Percentiles rank a stretch among this genome's conserved stretches.
Evolutionary conservation across 495 filamentous ascomycete species (phyloP).

Genomic region (Poronia punctata): DNA sequence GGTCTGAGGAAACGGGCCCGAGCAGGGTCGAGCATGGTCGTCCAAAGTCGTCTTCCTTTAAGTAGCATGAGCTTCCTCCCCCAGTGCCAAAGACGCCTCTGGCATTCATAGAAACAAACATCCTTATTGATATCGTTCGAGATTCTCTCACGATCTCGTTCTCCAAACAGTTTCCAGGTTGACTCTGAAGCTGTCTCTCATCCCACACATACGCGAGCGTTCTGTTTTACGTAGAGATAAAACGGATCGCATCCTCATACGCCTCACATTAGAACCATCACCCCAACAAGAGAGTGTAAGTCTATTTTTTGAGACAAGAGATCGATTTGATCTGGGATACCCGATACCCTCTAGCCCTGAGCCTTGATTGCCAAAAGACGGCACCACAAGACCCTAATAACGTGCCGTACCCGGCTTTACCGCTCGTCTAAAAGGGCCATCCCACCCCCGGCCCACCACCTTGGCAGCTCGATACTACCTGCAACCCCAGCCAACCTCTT

Average conservation of each 20-base stretch:
- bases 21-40: too few relatives aligned
- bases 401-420: conserved; percentile 14
- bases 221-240: conserved; percentile 26
- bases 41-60: conserved; percentile 5
- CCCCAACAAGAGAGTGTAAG: conserved; percentile 21
- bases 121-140: conserved; percentile 13
- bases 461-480: conserved; percentile 7
- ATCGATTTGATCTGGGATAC: too few relatives aligned
- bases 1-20: conserved; percentile 10
- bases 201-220: too few relatives aligned
- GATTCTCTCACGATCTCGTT: conserved; percentile 22
- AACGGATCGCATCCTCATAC: conserved; percentile 11
- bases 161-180: conserved; percentile 13
- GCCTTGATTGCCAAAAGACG: too few relatives aligned
- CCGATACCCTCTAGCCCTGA: too few relatives aligned
- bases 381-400: conserved; percentile 12
- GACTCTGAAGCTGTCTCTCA: conserved; percentile 14
- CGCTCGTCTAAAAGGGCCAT: conserved; percentile 10
- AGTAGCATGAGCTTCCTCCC: conserved; percentile 11
- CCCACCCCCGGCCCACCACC: conserved; percentile 8
- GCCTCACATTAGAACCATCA: neutral
- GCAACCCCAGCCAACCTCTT: conserved; percentile 5
- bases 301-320: too few relatives aligned
- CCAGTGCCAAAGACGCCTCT: conserved; percentile 7
- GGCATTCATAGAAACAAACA: conserved; percentile 14